Conservation (phyloP, 2,329 filamentous ascomycete genomes). For the Aspergillus tamarii region DNA sequence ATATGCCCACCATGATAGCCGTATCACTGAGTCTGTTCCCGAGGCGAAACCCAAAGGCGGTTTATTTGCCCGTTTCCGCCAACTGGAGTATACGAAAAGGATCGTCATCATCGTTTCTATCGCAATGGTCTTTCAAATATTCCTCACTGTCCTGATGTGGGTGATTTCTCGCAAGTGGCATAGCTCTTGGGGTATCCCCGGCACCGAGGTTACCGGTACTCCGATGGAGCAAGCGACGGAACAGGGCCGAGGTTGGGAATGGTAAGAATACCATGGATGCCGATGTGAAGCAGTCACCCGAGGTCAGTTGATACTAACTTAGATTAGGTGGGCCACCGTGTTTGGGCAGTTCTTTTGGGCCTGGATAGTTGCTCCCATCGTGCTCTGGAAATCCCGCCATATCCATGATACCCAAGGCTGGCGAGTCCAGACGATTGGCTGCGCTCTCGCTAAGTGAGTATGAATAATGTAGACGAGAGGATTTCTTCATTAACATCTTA, state of each 20-base stretch:
- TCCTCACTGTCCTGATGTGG: constrained; percentile 63
- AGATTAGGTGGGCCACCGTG: constrained; percentile 31
- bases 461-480: constrained; percentile 24
- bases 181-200: constrained; percentile 49
- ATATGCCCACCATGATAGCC: constrained; percentile 35
- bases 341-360: constrained; percentile 32
- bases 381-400: constrained; percentile 63
- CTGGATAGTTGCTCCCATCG: constrained; percentile 24
- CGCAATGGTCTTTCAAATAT: constrained; percentile 62
- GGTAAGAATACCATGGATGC: constrained; percentile 41
- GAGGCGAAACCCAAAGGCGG: constrained; percentile 15
- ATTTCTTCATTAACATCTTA: neutral
- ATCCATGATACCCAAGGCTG: constrained; percentile 69
- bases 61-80: constrained; percentile 27
- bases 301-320: neutral
- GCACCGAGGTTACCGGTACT: constrained; percentile 56
- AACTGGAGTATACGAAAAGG: constrained; percentile 30
- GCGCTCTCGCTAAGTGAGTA: constrained; percentile 47
- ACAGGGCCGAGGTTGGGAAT: constrained; percentile 63
- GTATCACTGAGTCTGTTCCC: constrained; percentile 7
- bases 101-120: constrained; percentile 49
- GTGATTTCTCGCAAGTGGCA: constrained; percentile 69
- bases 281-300: neutral
- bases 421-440: constrained; percentile 64
- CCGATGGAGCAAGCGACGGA: constrained; percentile 47